Evolutionary conservation across 1,284 basidiomycete species (phyloP), one percentile per base, ranked within the genome.

Genomic region (Cutaneotrichosporon arboriforme): DNA sequence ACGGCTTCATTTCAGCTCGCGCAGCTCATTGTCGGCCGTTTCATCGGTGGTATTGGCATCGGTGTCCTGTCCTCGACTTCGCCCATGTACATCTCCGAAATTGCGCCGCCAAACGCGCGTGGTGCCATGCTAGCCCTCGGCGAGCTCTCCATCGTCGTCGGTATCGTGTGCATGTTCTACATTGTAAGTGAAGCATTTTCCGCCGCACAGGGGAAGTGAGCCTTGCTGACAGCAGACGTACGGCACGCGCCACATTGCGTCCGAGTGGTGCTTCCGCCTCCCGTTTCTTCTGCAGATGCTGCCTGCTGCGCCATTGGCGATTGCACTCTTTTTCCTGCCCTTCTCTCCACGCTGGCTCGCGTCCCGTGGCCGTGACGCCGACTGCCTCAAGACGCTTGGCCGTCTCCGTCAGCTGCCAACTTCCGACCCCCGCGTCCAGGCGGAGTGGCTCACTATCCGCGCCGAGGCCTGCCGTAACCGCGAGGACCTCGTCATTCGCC

Each of bases 121-220:
- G 87, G 87, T 7, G 83, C 84, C 65, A 76, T 89, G 39, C 85
- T 89, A 38, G 84, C 83, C 2, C 78, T 90, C 13, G 86, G 88
- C 66, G 85, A 87, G 62, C 77, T 86, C 13, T 81, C 83, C 4
- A 88, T 88, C 65, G 84, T 84, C 1, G 81, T 85, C 56, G 86
- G 65, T 15, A 60, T 59, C 8, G 52, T 54, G 7, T 34, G 54
- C 34, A 54, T 55, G 49, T 63, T 51, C 35, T 53, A 53, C 46
- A 54, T 54, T 21, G 26, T 44, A 17, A 4, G 40, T 33, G 26
- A 31, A 10, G 7, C 26, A 31, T 31, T 31, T 31, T 31, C n/a
- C n/a, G 15, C 9, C 15, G 15, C 9, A 35, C 9, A 9, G 33
- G 8, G 33, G 15, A 35, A 35, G 15, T 9, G 33, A 35, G 15